These are phyloP conservation scores for Candida peoriensis DNA, from an alignment of 805 yeast genomes.

Conservation along the genomic window DNA sequence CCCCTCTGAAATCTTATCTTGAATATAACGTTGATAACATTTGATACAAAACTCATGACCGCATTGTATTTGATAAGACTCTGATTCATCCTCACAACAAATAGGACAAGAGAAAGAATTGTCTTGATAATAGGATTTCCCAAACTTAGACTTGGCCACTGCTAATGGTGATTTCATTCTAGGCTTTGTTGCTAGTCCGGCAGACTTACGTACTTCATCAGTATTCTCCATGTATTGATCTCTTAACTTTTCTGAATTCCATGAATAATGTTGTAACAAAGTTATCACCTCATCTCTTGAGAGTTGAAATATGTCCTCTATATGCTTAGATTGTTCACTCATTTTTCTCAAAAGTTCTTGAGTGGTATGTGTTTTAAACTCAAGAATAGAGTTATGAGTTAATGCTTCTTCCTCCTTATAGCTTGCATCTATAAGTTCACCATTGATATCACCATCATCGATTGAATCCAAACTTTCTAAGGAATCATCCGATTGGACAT, in stretches of 20 bases:
- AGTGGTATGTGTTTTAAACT: conserved; percentile 24
- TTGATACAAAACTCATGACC: conserved; percentile 62
- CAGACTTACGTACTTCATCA: conserved; percentile 27
- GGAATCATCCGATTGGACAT: not conserved
- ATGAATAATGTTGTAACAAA: conserved; percentile 43
- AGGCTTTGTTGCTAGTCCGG: conserved; percentile 25
- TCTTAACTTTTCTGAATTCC: conserved; percentile 55
- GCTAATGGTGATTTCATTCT: not conserved
- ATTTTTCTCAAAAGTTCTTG: conserved; percentile 18
- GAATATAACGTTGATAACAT: conserved; percentile 64
- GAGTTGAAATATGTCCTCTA: conserved; percentile 33
- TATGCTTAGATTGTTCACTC: conserved; percentile 26
- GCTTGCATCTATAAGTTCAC: not conserved
- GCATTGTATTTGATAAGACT: conserved; percentile 55
- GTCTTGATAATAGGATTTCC: conserved; percentile 7
- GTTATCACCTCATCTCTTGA: conserved; percentile 35
- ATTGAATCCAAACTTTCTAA: too few relatives aligned
- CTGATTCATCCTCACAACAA: conserved; percentile 59
- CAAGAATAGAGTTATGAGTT: conserved; percentile 2
- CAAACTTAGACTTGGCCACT: not conserved
- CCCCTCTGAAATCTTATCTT: conserved; percentile 37
- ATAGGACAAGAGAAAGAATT: conserved; percentile 48
- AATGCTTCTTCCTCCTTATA: not conserved
- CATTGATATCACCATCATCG: not conserved
- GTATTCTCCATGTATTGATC: conserved; percentile 49